Evolutionary conservation across 768 basidiomycete genomes (phyloP).

Genomic region (Tulasnella sp.): DNA sequence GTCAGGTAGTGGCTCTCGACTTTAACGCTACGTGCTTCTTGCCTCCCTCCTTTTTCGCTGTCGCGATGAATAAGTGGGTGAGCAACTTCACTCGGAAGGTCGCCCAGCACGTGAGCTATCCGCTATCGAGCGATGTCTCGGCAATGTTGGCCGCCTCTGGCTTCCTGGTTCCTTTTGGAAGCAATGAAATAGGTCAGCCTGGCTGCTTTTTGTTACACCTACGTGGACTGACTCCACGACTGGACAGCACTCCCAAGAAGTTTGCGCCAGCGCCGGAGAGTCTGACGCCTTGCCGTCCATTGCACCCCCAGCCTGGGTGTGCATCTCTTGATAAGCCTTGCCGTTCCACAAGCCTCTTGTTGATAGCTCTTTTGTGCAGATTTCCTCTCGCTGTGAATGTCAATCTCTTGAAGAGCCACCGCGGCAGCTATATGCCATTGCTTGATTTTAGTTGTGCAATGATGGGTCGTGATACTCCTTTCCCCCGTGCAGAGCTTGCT

Average conservation of each 20-base stretch:
- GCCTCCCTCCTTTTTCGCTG: neutral
- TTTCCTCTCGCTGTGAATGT: too few species aligned
- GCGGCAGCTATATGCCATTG: neutral
- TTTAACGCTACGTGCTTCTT: neutral
- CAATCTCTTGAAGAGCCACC: too few species aligned
- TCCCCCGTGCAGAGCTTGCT: neutral
- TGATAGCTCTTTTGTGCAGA: too few species aligned
- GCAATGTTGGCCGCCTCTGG: neutral
- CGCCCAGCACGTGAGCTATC: neutral
- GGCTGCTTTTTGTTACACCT: neutral
- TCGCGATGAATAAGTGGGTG: neutral
- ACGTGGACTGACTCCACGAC: neutral
- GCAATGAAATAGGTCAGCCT: neutral
- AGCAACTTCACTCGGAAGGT: neutral
- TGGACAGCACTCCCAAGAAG: neutral
- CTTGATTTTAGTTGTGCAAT: neutral
- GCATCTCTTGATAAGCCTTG: too few species aligned
- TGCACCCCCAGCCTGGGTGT: too few species aligned
- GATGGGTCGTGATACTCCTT: neutral
- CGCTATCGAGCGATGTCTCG: neutral
- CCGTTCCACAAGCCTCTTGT: neutral
- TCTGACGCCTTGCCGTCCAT: neutral
- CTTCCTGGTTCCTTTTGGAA: neutral
- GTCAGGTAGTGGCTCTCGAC: neutral
- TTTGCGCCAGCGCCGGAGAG: neutral